phyloP scores from a whole-genome alignment of 495 filamentous ascomycete species.

The Gamarada debralockiae region DNA sequence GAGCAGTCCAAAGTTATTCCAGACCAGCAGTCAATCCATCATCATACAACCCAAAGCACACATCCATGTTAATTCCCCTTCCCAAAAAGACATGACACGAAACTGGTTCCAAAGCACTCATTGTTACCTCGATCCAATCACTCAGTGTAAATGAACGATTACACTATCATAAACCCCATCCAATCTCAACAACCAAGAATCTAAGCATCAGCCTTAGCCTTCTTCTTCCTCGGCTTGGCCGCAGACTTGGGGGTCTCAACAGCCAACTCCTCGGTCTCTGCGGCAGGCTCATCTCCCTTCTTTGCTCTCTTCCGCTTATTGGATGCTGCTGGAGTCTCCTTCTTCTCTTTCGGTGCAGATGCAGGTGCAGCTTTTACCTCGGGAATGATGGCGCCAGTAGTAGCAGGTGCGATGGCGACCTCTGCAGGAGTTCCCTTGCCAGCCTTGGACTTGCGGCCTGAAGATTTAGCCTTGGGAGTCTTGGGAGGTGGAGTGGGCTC shows the following conservation, averaged over 20 bases:
- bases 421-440: slow-evolving; percentile 34
- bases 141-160: too few species aligned
- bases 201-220: slow-evolving; percentile 22
- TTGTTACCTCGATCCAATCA: too few species aligned
- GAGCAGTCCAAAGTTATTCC: too few species aligned
- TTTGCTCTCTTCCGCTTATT: slow-evolving; percentile 41
- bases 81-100: too few species aligned
- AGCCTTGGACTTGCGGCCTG: slow-evolving; percentile 43
- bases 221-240: slow-evolving; percentile 26
- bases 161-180: too few species aligned
- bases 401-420: slow-evolving; percentile 26
- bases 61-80: too few species aligned
- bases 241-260: slow-evolving; percentile 44
- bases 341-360: slow-evolving; percentile 22
- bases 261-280: slow-evolving; percentile 36
- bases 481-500: slow-evolving; percentile 50
- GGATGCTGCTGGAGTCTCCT: slow-evolving; percentile 30
- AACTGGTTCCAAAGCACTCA: too few species aligned
- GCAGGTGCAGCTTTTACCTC: slow-evolving; percentile 9
- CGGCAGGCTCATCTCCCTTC: slow-evolving; percentile 37
- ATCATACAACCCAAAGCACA: too few species aligned
- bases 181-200: too few species aligned
- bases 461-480: slow-evolving; percentile 34
- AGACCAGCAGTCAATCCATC: too few species aligned
- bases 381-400: slow-evolving; percentile 25